Conservation (phyloP, 2,329 filamentous ascomycete genomes). For the Aspergillus sp. region DNA sequence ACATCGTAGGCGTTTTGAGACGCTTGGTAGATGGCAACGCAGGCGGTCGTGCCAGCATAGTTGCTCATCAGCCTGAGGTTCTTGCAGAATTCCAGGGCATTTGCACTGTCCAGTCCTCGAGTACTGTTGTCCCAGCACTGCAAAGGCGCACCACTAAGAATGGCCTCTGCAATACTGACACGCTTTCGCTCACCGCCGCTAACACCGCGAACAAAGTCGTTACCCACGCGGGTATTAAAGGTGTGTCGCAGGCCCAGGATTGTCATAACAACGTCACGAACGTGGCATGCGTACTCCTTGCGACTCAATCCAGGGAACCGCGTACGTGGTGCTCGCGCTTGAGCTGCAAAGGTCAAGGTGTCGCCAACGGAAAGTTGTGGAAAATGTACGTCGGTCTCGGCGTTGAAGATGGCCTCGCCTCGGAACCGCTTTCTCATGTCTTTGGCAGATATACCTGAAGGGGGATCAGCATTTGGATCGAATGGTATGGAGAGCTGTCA, state of each 20-base stretch:
- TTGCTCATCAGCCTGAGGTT: constrained; percentile 52
- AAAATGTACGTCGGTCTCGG: constrained; percentile 82
- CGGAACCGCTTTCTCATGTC: constrained; percentile 69
- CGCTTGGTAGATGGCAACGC: constrained; percentile 58
- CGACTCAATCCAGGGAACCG: constrained; percentile 41
- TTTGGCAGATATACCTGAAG: constrained; percentile 34
- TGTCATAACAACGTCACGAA: constrained; percentile 47
- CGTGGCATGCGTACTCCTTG: constrained; percentile 42
- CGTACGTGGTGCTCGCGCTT: constrained; percentile 55
- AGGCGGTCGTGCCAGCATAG: constrained; percentile 49
- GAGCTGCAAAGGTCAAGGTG: constrained; percentile 74
- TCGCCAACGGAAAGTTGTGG: constrained; percentile 75
- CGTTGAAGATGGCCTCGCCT: constrained; percentile 83
- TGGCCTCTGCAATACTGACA: constrained; percentile 59
- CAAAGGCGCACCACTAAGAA: constrained; percentile 47
- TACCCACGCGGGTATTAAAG: constrained; percentile 45
- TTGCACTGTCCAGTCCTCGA: constrained; percentile 54
- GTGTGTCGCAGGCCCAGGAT: constrained; percentile 53
- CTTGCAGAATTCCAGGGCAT: constrained; percentile 57
- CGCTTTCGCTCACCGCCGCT: constrained; percentile 62
- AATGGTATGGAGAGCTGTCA: no score
- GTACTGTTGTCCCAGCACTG: constrained; percentile 52
- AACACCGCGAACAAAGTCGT: constrained; percentile 62
- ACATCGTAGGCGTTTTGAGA: constrained; percentile 52
- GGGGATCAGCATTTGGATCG: constrained; percentile 31